phyloP scores from a whole-genome alignment of 768 basidiomycete species.

The Daedaleopsis nitida region DNA sequence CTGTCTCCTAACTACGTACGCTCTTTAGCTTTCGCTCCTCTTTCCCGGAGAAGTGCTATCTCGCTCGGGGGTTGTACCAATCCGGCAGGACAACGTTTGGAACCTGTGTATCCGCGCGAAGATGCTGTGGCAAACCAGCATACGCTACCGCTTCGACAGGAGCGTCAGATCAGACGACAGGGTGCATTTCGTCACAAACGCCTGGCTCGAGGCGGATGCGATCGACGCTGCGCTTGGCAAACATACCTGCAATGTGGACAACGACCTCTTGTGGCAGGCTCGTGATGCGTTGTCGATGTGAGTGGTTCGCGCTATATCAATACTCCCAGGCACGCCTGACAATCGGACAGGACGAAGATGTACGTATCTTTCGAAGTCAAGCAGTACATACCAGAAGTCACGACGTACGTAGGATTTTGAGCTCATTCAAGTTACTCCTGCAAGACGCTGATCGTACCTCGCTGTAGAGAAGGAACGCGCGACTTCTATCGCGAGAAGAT shows the following conservation, averaged over 20 bases:
- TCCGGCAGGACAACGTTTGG: slow-evolving; percentile 9
- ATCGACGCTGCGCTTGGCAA: slow-evolving; percentile 5
- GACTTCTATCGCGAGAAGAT: slow-evolving; percentile 5
- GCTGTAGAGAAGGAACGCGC: background rate
- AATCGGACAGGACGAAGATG: background rate
- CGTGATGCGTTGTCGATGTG: slow-evolving; percentile 12
- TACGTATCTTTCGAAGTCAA: slow-evolving; percentile 10
- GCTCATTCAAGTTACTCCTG: background rate
- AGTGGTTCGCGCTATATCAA: background rate
- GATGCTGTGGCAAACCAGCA: slow-evolving; percentile 4
- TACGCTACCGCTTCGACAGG: slow-evolving; percentile 3
- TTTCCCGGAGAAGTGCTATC: slow-evolving; percentile 6
- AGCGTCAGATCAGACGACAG: slow-evolving; percentile 7
- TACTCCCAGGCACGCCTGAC: background rate
- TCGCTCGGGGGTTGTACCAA: slow-evolving; percentile 19
- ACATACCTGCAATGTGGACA: slow-evolving; percentile 7
- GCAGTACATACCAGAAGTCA: slow-evolving; percentile 11
- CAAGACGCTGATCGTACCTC: too few species aligned
- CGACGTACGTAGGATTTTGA: background rate
- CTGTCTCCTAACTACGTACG: too few species aligned
- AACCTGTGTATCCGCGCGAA: slow-evolving; percentile 7
- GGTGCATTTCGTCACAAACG: slow-evolving; percentile 7
- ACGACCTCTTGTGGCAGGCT: slow-evolving; percentile 5
- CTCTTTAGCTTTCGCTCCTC: slow-evolving; percentile 3
- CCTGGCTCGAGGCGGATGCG: slow-evolving; percentile 15